Percentiles rank a stretch among this genome's conserved stretches.
Conservation (phyloP, 2,329 filamentous ascomycete genomes). For the Myrmaecium sp. region DNA sequence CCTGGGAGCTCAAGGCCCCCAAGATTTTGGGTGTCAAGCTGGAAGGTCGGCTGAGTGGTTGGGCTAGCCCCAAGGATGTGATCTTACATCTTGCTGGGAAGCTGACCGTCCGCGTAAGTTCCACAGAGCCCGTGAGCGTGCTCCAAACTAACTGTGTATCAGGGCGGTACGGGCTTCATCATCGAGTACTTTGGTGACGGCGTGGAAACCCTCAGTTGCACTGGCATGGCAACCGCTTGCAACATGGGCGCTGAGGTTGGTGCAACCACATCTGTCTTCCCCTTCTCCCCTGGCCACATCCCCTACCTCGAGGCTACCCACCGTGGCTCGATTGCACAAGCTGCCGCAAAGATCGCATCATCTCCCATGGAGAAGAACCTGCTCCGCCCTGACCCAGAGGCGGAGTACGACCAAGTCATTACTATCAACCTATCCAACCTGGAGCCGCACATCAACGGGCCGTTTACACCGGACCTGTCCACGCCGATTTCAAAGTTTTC, state of each 20-base stretch:
- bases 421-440: constrained; percentile 78
- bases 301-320: constrained; percentile 80
- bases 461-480: constrained; percentile 88
- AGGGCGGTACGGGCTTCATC: constrained; percentile 81
- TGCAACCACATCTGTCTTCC: constrained; percentile 91
- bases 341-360: constrained; percentile 45
- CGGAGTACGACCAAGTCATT: constrained; percentile 79
- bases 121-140: not conserved
- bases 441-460: constrained; percentile 93
- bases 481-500: constrained; percentile 86
- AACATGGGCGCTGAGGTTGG: constrained; percentile 91
- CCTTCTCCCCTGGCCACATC: constrained; percentile 68
- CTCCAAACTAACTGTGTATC: constrained; percentile 3
- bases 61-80: constrained; percentile 90
- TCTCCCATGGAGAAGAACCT: constrained; percentile 42
- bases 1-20: constrained; percentile 96
- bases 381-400: constrained; percentile 62
- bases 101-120: constrained; percentile 57
- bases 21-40: constrained; percentile 86
- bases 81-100: constrained; percentile 80
- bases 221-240: constrained; percentile 80
- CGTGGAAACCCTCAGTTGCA: constrained; percentile 74
- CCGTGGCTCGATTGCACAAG: constrained; percentile 50
- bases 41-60: constrained; percentile 68
- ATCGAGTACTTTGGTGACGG: constrained; percentile 90